These are phyloP conservation scores for Stropharia rugosoannulata DNA, from an alignment of 768 basidiomycete genomes.

Conservation along the genomic window DNA sequence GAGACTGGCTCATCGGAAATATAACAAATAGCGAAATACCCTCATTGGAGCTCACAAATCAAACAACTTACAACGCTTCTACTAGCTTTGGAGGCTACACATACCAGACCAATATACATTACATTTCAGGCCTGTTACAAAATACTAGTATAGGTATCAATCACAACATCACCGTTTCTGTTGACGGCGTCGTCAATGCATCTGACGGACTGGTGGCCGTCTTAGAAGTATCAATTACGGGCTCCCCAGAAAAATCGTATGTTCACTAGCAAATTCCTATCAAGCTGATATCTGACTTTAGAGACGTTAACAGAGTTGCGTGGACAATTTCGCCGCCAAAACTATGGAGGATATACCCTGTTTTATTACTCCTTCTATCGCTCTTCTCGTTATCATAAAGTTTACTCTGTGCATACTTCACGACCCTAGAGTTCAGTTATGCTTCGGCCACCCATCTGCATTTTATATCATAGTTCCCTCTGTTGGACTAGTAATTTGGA, in stretches of 20 bases:
- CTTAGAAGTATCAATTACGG: conserved; percentile 66
- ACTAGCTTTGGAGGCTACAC: conserved; percentile 68
- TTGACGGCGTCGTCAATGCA: conserved; percentile 52
- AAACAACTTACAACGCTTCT: conserved; percentile 58
- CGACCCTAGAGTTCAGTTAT: not conserved
- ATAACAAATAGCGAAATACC: conserved; percentile 57
- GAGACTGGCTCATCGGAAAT: conserved; percentile 87
- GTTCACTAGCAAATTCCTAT: conserved; percentile 13
- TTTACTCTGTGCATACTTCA: not conserved
- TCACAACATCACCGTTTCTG: conserved; percentile 55
- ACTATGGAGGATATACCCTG: conserved; percentile 16
- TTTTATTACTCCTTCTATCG: conserved; percentile 6
- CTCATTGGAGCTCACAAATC: conserved; percentile 52
- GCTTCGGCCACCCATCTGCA: not conserved
- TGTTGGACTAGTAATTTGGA: not conserved
- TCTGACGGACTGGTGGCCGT: conserved; percentile 85
- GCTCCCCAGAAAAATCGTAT: conserved; percentile 30
- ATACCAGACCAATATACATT: conserved; percentile 68
- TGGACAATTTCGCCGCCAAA: conserved; percentile 19
- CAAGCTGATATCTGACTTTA: not conserved
- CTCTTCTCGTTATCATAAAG: conserved; percentile 8
- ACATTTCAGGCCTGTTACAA: conserved; percentile 67
- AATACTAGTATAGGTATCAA: conserved; percentile 73
- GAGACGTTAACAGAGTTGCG: conserved; percentile 6
- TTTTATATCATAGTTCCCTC: not conserved